Base-by-base conservation (phyloP, 139 green algal species). In the Haematococcus lacustris region DNA sequence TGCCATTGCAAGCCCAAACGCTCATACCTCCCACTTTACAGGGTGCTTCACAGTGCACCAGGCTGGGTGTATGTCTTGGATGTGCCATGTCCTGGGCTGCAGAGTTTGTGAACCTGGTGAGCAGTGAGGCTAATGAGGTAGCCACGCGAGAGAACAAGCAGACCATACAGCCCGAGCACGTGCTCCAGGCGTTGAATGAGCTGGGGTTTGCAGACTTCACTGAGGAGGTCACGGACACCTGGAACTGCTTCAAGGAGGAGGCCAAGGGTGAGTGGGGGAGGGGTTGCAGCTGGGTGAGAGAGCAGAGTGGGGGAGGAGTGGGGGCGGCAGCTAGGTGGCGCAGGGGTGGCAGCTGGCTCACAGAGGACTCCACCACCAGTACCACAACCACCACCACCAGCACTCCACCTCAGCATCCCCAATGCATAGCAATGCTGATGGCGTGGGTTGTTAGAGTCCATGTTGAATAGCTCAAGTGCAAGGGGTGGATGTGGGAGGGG, bases 141-240 rank as follows among this genome's bases (percentile, higher is more conserved):
- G 83, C 86, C 66, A 79, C 68, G 60, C 50, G 43, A 0, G 82
- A 91, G 30, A 77, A 83, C 57, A 83, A 85, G 61, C 68, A 67
- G 21, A 90, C 85, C 33, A 92, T 92, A 65, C 73, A 72, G 35
- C 87, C 87, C 1, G 87, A 89, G 62, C 81, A 91, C 66, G 80
- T 92, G 3, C n/a, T 92, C 7, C 57, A 67, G 0, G 83, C 87
- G n/a, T 66, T 92, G 25, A 72, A 76, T 32, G 70, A 88, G 50
- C 70, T 92, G 62, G 85, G 84, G 37, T 92, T 92, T 76, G 66
- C 70, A 33, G 50, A 71, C 3, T 88, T 81, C 38, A 39, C 83
- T 26, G 57, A 60, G 5, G 78, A 74, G 1, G 80, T 90, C 3
- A 68, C 38, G 6, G 9, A 38, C 17, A 39, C 59, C 28, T 75